phyloP scores from a whole-genome alignment of 176 grass and related monocot genomes.

The Musa acuminata region DNA sequence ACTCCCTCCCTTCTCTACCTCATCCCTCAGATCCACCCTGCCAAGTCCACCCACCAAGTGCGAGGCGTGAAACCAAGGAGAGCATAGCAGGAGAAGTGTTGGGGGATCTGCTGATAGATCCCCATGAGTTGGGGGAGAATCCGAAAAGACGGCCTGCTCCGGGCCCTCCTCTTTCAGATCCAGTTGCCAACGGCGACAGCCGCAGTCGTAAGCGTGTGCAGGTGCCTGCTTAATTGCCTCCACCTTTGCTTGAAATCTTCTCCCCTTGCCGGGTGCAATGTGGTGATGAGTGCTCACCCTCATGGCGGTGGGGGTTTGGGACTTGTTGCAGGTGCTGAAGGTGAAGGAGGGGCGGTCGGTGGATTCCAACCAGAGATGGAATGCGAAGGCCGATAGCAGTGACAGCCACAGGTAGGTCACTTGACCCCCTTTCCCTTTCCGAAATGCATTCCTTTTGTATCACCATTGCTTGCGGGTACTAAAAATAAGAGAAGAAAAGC shows the following conservation, averaged over 20 bases:
- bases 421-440: too few species aligned
- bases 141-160: neutral
- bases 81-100: conserved; percentile 20
- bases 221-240: neutral
- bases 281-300: neutral
- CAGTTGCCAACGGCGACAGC: too few species aligned
- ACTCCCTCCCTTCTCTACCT: neutral
- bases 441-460: neutral
- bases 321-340: conserved; percentile 6
- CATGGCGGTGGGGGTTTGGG: neutral
- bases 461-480: conserved; percentile 15
- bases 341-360: conserved; percentile 7
- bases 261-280: neutral
- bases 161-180: neutral
- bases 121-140: conserved; percentile 20
- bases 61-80: conserved; percentile 1
- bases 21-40: conserved; percentile 43
- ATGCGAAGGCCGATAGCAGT: conserved; percentile 6
- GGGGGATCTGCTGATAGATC: conserved; percentile 40
- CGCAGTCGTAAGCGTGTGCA: neutral
- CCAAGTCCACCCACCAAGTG: conserved; percentile 1
- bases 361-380: conserved; percentile 25
- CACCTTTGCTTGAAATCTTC: neutral
- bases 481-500: neutral
- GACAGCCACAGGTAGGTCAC: conserved; percentile 26